phyloP scores from a whole-genome alignment of 108 stramenopile species.

The Pseudonitzschia multiseries region DNA sequence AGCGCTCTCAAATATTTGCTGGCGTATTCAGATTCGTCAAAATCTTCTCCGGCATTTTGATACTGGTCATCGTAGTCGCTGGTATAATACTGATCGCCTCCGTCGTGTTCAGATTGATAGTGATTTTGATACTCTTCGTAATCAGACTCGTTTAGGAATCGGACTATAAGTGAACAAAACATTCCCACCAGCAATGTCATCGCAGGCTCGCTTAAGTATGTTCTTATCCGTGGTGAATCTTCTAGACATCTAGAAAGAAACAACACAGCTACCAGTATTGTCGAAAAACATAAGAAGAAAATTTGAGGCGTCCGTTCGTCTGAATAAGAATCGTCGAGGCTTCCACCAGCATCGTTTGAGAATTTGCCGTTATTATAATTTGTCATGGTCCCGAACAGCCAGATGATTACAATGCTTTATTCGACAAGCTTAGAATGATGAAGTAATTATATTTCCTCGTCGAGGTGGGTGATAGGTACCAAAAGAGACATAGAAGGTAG shows the following conservation, averaged over 20 bases:
- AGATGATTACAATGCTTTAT: background rate
- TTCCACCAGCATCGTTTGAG: background rate
- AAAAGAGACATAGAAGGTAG: background rate
- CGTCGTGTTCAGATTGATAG: conserved; percentile 19
- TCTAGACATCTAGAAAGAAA: conserved; percentile 43
- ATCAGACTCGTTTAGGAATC: conserved; percentile 6
- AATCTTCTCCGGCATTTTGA: conserved; percentile 15
- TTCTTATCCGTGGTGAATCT: conserved; percentile 32
- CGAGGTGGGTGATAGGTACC: background rate
- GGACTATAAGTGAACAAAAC: conserved; percentile 35
- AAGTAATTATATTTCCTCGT: background rate
- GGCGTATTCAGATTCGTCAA: conserved; percentile 19
- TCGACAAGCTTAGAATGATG: background rate
- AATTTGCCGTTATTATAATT: background rate
- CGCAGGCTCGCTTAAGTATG: conserved; percentile 59
- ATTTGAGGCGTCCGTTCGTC: conserved; percentile 21
- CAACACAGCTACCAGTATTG: conserved; percentile 40
- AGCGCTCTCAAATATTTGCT: conserved; percentile 15
- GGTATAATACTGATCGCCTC: background rate
- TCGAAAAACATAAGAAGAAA: conserved; percentile 51
- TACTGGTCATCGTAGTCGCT: conserved; percentile 4
- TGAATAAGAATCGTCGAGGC: conserved; percentile 3
- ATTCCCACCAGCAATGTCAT: conserved; percentile 61
- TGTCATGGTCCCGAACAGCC: background rate
- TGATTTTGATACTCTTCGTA: conserved; percentile 17